Evolutionary conservation across 106 monocot genomes (phyloP).

Genomic region (Phalaenopsis aphrodite): DNA sequence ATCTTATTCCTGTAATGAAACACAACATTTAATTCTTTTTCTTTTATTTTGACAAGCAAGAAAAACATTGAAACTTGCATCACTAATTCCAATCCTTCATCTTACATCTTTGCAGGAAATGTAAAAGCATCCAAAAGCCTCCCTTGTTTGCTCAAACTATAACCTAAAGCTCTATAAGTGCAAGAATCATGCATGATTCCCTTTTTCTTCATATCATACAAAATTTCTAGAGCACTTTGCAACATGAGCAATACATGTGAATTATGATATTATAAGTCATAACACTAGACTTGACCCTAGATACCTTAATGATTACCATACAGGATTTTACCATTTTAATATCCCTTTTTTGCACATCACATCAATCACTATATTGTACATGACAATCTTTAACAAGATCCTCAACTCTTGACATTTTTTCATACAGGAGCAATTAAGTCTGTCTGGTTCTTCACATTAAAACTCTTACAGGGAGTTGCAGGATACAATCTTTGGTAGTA

Average conservation of each 20-base stretch:
- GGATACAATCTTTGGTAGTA: neutral
- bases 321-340: constrained; percentile 55
- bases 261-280: constrained; percentile 76
- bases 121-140: constrained; percentile 42
- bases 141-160: constrained; percentile 47
- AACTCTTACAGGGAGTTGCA: neutral
- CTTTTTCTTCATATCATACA: constrained; percentile 36
- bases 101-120: constrained; percentile 47
- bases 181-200: constrained; percentile 51
- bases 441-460: neutral
- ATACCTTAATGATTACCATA: constrained; percentile 51
- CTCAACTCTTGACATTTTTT: constrained; percentile 46
- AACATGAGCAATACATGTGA: constrained; percentile 39
- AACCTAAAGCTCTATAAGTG: constrained; percentile 48
- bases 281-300: constrained; percentile 37
- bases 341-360: constrained; percentile 67
- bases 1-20: constrained; percentile 50
- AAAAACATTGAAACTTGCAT: constrained; percentile 44
- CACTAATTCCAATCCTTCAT: constrained; percentile 25
- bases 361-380: constrained; percentile 84
- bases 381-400: constrained; percentile 41
- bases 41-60: constrained; percentile 52
- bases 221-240: constrained; percentile 32
- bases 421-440: constrained; percentile 25
- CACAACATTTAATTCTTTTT: constrained; percentile 36